phyloP scores from a whole-genome alignment of 495 filamentous ascomycete species.

The Poronia punctata region DNA sequence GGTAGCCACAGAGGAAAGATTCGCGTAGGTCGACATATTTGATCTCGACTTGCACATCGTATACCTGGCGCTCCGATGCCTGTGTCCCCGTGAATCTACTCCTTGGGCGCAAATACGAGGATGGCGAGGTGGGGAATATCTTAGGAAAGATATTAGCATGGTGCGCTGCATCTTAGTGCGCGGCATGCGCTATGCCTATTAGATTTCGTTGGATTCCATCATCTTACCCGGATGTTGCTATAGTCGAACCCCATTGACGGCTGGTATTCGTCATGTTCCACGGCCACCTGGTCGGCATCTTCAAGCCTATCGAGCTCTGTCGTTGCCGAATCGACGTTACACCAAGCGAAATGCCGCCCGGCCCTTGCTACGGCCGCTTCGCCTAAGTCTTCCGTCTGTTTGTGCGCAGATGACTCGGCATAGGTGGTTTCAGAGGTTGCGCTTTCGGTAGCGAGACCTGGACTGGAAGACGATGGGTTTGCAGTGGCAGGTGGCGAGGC shows the following conservation, averaged over 20 bases:
- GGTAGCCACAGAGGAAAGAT: conserved; percentile 91
- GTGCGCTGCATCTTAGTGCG: neutral
- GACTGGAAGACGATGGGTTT: conserved; percentile 31
- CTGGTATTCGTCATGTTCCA: conserved; percentile 17
- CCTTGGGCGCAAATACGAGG: conserved; percentile 79
- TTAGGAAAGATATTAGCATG: conserved; percentile 19
- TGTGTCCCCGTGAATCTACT: conserved; percentile 88
- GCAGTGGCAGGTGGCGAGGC: conserved; percentile 26
- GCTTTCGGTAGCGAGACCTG: conserved; percentile 18
- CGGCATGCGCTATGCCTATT: neutral
- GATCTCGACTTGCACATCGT: conserved; percentile 94
- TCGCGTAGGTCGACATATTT: conserved; percentile 93
- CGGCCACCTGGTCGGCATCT: conserved; percentile 13
- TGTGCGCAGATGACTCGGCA: conserved; percentile 23
- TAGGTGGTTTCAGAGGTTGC: conserved; percentile 16
- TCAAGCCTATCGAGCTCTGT: conserved; percentile 19
- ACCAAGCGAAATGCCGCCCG: conserved; percentile 9
- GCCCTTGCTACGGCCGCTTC: neutral
- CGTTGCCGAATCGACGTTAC: conserved; percentile 14
- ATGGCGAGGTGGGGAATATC: conserved; percentile 58
- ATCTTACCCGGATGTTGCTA: conserved; percentile 54
- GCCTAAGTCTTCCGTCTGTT: conserved; percentile 24
- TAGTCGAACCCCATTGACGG: conserved; percentile 57
- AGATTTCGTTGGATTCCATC: neutral
- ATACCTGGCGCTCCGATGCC: conserved; percentile 80